Conservation (phyloP, 208 protist species). For the Chromosphaera perkinsii region DNA sequence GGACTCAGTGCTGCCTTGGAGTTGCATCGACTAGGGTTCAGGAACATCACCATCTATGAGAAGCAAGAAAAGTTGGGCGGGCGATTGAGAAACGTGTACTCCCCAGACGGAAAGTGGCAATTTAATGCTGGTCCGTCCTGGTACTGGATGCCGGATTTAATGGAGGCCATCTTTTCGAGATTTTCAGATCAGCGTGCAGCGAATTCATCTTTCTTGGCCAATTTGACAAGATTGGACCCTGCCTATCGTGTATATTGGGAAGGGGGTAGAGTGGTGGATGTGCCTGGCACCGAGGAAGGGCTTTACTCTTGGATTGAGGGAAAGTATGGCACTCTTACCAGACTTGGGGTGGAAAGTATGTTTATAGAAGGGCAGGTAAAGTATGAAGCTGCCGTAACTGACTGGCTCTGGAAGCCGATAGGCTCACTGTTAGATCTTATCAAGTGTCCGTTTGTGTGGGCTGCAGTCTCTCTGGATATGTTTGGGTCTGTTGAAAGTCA, state of each 20-base stretch:
- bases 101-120: neutral
- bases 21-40: no score
- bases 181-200: neutral
- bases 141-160: slow-evolving; percentile 6
- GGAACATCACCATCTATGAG: no score
- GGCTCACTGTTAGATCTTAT: neutral
- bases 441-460: neutral
- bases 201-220: neutral
- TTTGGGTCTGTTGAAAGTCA: neutral
- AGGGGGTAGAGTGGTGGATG: neutral
- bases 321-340: neutral
- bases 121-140: neutral
- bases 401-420: neutral
- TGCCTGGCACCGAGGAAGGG: neutral
- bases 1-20: no score
- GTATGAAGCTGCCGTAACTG: neutral
- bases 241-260: neutral
- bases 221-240: neutral
- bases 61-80: neutral
- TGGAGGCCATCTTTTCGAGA: neutral
- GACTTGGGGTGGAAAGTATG: neutral
- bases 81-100: neutral
- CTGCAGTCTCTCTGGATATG: neutral
- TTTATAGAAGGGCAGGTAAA: neutral
- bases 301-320: neutral